Evolutionary conservation across 2,329 filamentous ascomycete genomes (phyloP).

Genomic region (Ascochyta pisi): DNA sequence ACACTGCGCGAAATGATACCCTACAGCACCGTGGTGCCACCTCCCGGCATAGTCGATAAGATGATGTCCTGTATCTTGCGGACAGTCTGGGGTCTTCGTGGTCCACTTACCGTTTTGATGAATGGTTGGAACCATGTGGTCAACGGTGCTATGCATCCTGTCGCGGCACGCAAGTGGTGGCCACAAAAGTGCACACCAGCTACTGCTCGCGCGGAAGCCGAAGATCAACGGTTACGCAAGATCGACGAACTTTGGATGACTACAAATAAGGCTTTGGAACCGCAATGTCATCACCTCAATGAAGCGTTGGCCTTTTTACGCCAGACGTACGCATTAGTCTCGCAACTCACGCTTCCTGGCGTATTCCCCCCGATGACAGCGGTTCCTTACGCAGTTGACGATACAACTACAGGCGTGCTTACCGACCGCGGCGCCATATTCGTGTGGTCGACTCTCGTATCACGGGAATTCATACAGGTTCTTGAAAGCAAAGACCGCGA

Average conservation of each 20-base stretch:
- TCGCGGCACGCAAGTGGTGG: slow-evolving; percentile 46
- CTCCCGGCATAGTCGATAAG: slow-evolving; percentile 32
- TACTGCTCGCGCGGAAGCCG: slow-evolving; percentile 32
- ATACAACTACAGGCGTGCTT: slow-evolving; percentile 34
- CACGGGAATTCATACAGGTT: slow-evolving; percentile 38
- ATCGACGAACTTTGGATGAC: slow-evolving; percentile 39
- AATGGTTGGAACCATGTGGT: slow-evolving; percentile 42
- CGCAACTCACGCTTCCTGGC: slow-evolving; percentile 36
- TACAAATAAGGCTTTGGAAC: slow-evolving; percentile 15
- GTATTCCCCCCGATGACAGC: slow-evolving; percentile 35
- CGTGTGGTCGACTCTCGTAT: slow-evolving; percentile 39
- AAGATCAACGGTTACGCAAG: slow-evolving; percentile 35
- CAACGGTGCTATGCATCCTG: slow-evolving; percentile 34
- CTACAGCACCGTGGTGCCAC: slow-evolving; percentile 22
- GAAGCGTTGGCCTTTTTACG: slow-evolving; percentile 38
- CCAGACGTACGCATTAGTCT: slow-evolving; percentile 40
- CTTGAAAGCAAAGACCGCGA: slow-evolving; percentile 40
- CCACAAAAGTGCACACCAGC: slow-evolving; percentile 31
- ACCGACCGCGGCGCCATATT: slow-evolving; percentile 45
- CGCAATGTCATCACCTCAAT: slow-evolving; percentile 25
- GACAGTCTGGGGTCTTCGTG: slow-evolving; percentile 41
- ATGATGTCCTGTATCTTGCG: slow-evolving; percentile 36
- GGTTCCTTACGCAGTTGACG: slow-evolving; percentile 40
- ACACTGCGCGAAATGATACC: slow-evolving; percentile 35
- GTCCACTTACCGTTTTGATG: slow-evolving; percentile 39